A percentile compares a stretch with the other conserved stretches of the same genome.
Conservation (phyloP, 768 basidiomycete genomes). For the Russula sp. region DNA sequence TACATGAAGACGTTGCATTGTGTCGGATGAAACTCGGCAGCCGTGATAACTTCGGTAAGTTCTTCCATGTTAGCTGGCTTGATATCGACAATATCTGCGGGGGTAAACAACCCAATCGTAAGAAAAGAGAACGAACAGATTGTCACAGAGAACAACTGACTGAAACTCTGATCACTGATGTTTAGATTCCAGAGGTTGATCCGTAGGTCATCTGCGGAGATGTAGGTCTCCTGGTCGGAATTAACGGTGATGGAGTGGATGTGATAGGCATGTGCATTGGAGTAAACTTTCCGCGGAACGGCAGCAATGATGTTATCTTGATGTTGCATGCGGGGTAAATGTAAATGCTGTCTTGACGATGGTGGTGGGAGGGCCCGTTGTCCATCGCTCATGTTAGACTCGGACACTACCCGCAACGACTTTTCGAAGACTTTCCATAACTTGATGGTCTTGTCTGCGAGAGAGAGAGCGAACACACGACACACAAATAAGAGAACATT, state of each 20-base stretch:
- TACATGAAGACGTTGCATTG: slow-evolving; percentile 99
- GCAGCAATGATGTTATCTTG: slow-evolving; percentile 99
- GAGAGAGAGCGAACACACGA: not conserved
- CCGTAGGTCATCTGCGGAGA: slow-evolving; percentile 96
- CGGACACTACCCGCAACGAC: slow-evolving; percentile 88
- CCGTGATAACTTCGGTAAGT: slow-evolving; percentile 99
- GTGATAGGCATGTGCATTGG: slow-evolving; percentile 99
- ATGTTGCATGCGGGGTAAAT: slow-evolving; percentile 84
- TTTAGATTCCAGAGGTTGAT: slow-evolving; percentile 98
- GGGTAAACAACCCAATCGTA: not conserved
- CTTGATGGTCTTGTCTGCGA: slow-evolving; percentile 97
- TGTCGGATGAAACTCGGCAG: slow-evolving; percentile 95
- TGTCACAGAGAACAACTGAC: slow-evolving; percentile 45
- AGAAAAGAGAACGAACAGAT: not conserved
- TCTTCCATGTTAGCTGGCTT: slow-evolving; percentile 99
- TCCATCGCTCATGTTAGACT: slow-evolving; percentile 90
- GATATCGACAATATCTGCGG: slow-evolving; percentile 96
- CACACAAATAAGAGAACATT: slow-evolving; percentile 11
- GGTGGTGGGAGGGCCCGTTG: slow-evolving; percentile 65
- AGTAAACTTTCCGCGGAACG: slow-evolving; percentile 96
- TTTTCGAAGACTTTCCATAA: slow-evolving; percentile 99
- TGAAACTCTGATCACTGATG: slow-evolving; percentile 98
- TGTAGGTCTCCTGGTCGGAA: slow-evolving; percentile 98
- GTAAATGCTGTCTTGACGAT: slow-evolving; percentile 51
- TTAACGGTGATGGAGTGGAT: slow-evolving; percentile 99